Conservation (phyloP, 179 eudicot genomes). For the Heliamphora ciliata region DNA sequence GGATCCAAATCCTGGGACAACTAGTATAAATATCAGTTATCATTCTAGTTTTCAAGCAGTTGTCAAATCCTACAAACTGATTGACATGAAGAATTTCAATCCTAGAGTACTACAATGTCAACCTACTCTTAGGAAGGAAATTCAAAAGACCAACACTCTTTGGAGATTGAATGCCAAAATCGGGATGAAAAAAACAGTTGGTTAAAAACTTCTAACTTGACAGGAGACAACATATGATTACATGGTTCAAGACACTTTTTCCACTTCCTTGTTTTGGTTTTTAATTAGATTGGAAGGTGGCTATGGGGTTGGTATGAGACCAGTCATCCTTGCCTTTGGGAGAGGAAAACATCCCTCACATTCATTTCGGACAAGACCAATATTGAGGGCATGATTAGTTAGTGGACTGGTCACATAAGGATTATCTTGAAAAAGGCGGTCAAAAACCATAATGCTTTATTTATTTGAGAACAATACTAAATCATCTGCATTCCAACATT, state of each 20-base stretch:
- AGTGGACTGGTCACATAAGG: not conserved
- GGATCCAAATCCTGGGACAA: not conserved
- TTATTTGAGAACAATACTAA: not conserved
- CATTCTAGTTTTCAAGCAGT: no score
- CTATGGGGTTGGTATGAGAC: no score
- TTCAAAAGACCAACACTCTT: not conserved
- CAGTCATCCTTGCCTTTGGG: no score
- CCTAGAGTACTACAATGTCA: no score
- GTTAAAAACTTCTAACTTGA: not conserved
- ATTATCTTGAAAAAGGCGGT: not conserved
- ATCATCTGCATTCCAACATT: not conserved
- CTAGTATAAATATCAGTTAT: no score
- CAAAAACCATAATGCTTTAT: not conserved
- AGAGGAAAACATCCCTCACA: not conserved
- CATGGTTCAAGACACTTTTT: not conserved
- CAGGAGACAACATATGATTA: not conserved
- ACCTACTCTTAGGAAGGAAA: not conserved
- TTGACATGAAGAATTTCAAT: no score
- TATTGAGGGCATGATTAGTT: not conserved
- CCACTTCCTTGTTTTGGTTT: no score
- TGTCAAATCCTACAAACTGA: no score
- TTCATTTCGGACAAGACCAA: not conserved
- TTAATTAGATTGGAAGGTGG: no score
- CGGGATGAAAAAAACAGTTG: not conserved
- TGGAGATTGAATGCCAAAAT: not conserved